Percentiles rank a stretch among this genome's conserved stretches.
These are phyloP conservation scores for Alternaria arbusti DNA, from an alignment of 2,329 filamentous ascomycete species.

Conservation along the genomic window DNA sequence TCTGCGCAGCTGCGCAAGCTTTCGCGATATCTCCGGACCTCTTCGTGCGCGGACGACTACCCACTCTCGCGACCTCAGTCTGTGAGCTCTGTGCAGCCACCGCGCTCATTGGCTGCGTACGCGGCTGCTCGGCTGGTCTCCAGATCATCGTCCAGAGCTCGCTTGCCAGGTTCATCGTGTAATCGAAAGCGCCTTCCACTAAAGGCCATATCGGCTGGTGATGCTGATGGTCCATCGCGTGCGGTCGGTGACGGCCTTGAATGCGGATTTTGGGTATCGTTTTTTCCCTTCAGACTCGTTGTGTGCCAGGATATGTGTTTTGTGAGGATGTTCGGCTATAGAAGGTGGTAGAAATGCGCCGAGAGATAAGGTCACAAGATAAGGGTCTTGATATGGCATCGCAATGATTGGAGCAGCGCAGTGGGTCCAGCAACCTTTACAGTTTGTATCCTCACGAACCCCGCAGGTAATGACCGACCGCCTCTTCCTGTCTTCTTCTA, in stretches of 20 bases:
- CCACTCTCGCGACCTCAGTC: not conserved
- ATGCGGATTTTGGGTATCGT: not conserved
- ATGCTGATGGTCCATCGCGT: constrained; percentile 23
- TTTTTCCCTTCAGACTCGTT: not conserved
- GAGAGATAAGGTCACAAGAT: constrained; percentile 18
- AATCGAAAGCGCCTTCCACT: constrained; percentile 22
- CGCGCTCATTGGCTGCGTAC: not conserved
- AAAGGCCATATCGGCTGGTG: constrained; percentile 26
- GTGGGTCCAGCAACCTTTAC: not conserved
- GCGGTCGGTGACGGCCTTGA: not conserved
- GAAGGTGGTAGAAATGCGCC: not conserved
- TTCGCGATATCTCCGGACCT: not conserved
- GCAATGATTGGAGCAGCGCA: not conserved
- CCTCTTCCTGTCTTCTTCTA: not conserved
- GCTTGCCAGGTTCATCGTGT: constrained; percentile 18
- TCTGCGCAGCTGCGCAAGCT: not conserved
- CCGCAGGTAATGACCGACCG: not conserved
- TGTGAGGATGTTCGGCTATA: not conserved
- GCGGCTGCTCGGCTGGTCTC: not conserved
- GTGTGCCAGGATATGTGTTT: not conserved
- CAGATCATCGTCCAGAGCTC: constrained; percentile 24
- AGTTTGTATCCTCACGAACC: not conserved
- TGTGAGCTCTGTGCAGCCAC: not conserved
- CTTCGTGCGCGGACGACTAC: not conserved
- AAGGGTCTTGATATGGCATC: constrained; percentile 4